Percentiles rank a stretch among this genome's conserved stretches.
Evolutionary conservation across 805 yeast species (phyloP).

Genomic region (Wickerhamiella hasegawae): DNA sequence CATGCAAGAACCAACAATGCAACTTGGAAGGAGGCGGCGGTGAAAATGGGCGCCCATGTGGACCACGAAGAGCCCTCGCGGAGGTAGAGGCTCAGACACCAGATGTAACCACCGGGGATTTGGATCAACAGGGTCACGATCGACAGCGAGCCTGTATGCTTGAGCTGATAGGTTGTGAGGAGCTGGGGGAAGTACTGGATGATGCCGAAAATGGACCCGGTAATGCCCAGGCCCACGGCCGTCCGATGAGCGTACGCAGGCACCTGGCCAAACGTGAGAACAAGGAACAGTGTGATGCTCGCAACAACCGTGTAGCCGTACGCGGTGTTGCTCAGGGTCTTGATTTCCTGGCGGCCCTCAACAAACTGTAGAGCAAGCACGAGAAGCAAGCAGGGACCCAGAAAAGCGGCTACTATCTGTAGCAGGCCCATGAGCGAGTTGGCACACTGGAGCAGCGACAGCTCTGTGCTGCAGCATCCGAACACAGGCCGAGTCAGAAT

Average conservation of each 20-base stretch:
- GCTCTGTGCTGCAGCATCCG: slow-evolving; percentile 37
- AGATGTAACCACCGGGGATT: slow-evolving; percentile 76
- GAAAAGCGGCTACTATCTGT: slow-evolving; percentile 14
- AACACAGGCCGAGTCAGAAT: slow-evolving; percentile 42
- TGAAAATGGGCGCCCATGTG: slow-evolving; percentile 65
- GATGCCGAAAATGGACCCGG: slow-evolving; percentile 46
- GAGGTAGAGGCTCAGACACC: slow-evolving; percentile 55
- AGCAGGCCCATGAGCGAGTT: slow-evolving; percentile 15
- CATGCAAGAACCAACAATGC: slow-evolving; percentile 45
- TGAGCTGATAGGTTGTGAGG: slow-evolving; percentile 46
- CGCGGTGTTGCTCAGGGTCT: slow-evolving; percentile 3
- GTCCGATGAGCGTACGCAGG: not conserved
- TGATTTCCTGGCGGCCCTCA: slow-evolving; percentile 25
- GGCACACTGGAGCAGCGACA: slow-evolving; percentile 12
- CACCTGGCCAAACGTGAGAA: not conserved
- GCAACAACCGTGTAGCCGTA: slow-evolving; percentile 9
- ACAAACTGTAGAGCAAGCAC: slow-evolving; percentile 16
- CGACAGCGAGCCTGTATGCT: slow-evolving; percentile 69
- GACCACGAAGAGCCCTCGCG: slow-evolving; percentile 76
- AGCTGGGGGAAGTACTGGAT: slow-evolving; percentile 73
- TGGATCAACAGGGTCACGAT: slow-evolving; percentile 71
- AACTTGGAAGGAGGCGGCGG: slow-evolving; percentile 57
- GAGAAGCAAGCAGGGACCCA: slow-evolving; percentile 14
- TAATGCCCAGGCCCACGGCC: slow-evolving; percentile 36
- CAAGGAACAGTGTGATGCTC: slow-evolving; percentile 1